A percentile compares a stretch with the other conserved stretches of the same genome.
Evolutionary conservation across 768 basidiomycete species (phyloP).

Genomic region (Fistulinella prunicolor): DNA sequence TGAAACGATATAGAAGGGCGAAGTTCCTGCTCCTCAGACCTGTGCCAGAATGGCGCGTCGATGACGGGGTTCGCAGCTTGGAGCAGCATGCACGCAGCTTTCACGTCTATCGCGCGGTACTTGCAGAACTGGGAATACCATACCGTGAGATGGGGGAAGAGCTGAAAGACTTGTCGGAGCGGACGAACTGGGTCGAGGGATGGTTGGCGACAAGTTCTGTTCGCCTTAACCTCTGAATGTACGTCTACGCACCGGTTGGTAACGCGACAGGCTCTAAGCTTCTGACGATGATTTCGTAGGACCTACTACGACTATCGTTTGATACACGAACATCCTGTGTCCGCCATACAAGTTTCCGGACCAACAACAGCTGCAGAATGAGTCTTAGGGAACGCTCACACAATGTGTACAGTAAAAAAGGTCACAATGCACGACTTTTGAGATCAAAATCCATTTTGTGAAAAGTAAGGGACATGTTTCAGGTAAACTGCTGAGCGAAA

Average conservation of each 20-base stretch:
- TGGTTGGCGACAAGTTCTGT: constrained; percentile 4
- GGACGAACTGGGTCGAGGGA: constrained; percentile 22
- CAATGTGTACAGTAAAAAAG: constrained; percentile 19
- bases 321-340: background rate
- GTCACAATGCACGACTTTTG: constrained; percentile 28
- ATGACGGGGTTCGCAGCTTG: constrained; percentile 59
- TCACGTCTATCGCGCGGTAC: constrained; percentile 36
- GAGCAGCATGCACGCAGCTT: constrained; percentile 45
- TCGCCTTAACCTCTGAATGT: constrained; percentile 9
- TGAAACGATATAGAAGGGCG: constrained; percentile 45
- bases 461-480: constrained; percentile 2
- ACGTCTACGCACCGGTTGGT: too few relatives aligned
- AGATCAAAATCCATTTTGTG: constrained; percentile 15
- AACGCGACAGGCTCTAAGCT: background rate
- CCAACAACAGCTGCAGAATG: constrained; percentile 3
- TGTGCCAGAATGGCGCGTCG: constrained; percentile 56
- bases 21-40: constrained; percentile 54
- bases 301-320: too few relatives aligned
- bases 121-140: constrained; percentile 42
- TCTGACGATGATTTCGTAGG: constrained; percentile 6
- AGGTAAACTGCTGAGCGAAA: constrained; percentile 10
- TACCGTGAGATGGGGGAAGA: constrained; percentile 47
- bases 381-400: background rate
- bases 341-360: background rate
- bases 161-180: constrained; percentile 35